phyloP scores from a whole-genome alignment of 352 stramenopile species.

The Pythium guiyangense region DNA sequence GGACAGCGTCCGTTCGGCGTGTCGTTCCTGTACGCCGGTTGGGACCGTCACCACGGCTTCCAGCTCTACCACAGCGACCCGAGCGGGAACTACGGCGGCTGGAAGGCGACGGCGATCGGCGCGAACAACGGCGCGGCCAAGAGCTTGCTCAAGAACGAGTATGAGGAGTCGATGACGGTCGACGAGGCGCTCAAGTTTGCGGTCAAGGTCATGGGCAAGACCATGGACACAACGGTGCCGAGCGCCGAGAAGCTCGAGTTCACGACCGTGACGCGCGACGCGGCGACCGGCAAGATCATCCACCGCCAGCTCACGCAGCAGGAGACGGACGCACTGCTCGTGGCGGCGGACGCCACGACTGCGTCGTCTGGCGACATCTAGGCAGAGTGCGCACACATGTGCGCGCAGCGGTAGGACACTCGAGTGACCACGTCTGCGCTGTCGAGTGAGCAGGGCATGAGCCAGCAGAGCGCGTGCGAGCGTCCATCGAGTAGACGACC shows the following conservation, averaged over 20 bases:
- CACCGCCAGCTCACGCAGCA: conserved; percentile 93
- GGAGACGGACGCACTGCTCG: conserved; percentile 90
- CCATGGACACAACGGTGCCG: conserved; percentile 96
- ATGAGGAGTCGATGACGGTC: conserved; percentile 92
- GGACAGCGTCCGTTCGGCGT: conserved; percentile 99
- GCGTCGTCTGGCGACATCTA: conserved; percentile 91
- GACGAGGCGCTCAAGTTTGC: conserved; percentile 94
- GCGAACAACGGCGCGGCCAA: conserved; percentile 97
- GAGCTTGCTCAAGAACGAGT: conserved; percentile 97
- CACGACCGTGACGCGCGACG: conserved; percentile 90
- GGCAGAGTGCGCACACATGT: conserved; percentile 6
- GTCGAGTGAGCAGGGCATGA: too few relatives aligned
- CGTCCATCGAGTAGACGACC: too few relatives aligned
- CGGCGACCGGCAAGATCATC: conserved; percentile 80
- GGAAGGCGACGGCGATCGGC: conserved; percentile 97
- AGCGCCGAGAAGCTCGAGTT: conserved; percentile 97
- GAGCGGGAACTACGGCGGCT: conserved; percentile 98
- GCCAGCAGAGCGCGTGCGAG: too few relatives aligned
- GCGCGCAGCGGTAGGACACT: too few relatives aligned
- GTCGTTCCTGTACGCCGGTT: conserved; percentile 99
- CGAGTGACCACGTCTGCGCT: too few relatives aligned
- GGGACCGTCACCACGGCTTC: conserved; percentile 96
- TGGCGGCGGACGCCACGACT: conserved; percentile 86
- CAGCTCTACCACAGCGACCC: conserved; percentile 99
- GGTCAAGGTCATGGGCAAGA: conserved; percentile 99